Conservation (phyloP, 1,284 basidiomycete species). For the Ganoderma sp. region DNA sequence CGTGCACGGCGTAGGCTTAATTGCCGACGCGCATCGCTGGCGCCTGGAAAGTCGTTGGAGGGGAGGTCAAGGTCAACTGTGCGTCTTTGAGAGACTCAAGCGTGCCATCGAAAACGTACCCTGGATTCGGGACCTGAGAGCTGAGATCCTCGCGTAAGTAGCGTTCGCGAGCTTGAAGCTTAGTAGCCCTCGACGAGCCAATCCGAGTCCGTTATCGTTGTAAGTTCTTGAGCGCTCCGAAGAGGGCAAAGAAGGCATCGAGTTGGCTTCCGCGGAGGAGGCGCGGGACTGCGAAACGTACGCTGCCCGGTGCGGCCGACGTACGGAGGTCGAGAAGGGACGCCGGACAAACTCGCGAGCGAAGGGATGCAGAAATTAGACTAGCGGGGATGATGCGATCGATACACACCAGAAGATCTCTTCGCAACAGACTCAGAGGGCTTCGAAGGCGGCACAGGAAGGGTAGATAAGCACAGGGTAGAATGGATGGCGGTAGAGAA, state of each 20-base stretch:
- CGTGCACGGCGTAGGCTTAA: not conserved
- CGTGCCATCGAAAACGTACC: not conserved
- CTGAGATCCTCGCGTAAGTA: not conserved
- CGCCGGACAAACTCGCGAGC: constrained; percentile 3
- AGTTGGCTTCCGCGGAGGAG: not conserved
- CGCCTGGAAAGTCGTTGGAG: not conserved
- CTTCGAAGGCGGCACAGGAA: not conserved
- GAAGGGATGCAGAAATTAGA: not conserved
- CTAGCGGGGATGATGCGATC: not conserved
- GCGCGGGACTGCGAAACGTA: not conserved
- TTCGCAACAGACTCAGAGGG: not conserved
- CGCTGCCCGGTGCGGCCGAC: not conserved
- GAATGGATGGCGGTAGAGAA: not conserved
- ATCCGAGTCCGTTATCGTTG: not conserved
- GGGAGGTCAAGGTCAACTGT: not conserved
- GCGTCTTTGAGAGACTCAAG: not conserved
- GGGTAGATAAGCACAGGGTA: not conserved
- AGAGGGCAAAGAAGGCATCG: not conserved
- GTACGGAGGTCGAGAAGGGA: not conserved
- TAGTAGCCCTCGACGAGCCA: not conserved
- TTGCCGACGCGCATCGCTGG: not conserved
- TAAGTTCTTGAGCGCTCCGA: not conserved
- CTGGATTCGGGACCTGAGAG: not conserved
- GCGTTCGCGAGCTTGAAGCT: constrained; percentile 3
- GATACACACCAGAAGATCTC: not conserved